These are phyloP conservation scores for Penicillium ochrochloron DNA, from an alignment of 495 filamentous ascomycete species.

Conservation along the genomic window DNA sequence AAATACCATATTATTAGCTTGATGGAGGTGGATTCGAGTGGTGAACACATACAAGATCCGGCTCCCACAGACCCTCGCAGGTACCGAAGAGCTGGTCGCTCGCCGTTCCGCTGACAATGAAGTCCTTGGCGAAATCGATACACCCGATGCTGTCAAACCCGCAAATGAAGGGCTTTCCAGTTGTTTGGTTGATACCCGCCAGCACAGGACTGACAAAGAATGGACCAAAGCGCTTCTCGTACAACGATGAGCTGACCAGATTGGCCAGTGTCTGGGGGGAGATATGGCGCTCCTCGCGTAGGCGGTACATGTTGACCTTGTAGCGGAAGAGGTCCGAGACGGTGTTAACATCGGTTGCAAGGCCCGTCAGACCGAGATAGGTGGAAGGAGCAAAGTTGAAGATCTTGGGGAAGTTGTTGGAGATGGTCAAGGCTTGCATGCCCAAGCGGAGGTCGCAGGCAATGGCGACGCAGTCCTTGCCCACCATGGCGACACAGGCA, in stretches of 20 bases:
- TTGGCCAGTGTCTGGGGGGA: constrained; percentile 93
- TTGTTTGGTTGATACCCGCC: constrained; percentile 90
- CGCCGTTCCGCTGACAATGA: constrained; percentile 95
- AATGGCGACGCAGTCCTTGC: constrained; percentile 99
- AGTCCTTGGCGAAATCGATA: constrained; percentile 99
- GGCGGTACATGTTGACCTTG: constrained; percentile 99
- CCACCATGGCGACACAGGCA: constrained; percentile 96
- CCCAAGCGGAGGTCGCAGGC: constrained; percentile 98
- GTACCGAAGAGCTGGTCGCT: constrained; percentile 98
- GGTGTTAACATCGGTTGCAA: constrained; percentile 93
- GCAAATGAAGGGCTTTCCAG: constrained; percentile 94
- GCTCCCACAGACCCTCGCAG: constrained; percentile 98
- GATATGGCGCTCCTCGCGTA: constrained; percentile 96
- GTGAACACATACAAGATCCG: constrained; percentile 73
- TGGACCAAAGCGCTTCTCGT: constrained; percentile 94
- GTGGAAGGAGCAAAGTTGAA: constrained; percentile 92
- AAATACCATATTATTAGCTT: constrained; percentile 31
- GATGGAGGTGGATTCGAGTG: neutral
- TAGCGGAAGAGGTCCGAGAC: constrained; percentile 97
- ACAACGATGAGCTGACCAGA: constrained; percentile 85
- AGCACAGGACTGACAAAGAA: constrained; percentile 95
- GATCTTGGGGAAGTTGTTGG: constrained; percentile 99
- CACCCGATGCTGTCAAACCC: constrained; percentile 99
- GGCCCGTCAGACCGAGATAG: constrained; percentile 94
- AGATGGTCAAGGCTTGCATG: constrained; percentile 93